These are phyloP conservation scores for Barnettozyma pratensis DNA, from an alignment of 805 yeast species.

Conservation along the genomic window DNA sequence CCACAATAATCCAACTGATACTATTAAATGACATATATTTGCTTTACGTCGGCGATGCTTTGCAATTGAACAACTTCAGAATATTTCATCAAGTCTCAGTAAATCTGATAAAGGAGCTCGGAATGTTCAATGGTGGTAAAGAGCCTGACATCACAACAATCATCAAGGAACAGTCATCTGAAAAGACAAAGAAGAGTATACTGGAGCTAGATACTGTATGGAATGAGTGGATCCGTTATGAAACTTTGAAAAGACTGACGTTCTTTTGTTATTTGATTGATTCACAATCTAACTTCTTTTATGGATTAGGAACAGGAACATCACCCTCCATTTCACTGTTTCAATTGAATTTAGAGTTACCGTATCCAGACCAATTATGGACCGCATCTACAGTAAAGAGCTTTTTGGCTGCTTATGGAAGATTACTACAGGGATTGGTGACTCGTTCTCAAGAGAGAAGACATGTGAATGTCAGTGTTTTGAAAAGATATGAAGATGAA, in stretches of 20 bases:
- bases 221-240: conserved; percentile 43
- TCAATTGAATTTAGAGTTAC: conserved; percentile 40
- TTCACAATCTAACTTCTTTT: conserved; percentile 34
- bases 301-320: conserved; percentile 20
- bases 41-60: conserved; percentile 22
- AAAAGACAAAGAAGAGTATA: conserved; percentile 4
- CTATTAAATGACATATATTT: conserved; percentile 23
- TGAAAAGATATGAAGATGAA: conserved; percentile 10
- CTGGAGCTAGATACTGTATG: conserved; percentile 23
- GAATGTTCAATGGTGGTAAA: conserved; percentile 5
- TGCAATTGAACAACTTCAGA: conserved; percentile 14
- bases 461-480: neutral
- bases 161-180: neutral
- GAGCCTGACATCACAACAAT: neutral
- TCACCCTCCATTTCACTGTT: conserved; percentile 33
- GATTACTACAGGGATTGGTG: conserved; percentile 26
- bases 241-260: conserved; percentile 37
- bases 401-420: conserved; percentile 15
- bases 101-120: conserved; percentile 18
- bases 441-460: conserved; percentile 1
- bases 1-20: conserved; percentile 23
- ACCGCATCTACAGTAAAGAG: conserved; percentile 23
- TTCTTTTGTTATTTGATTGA: conserved; percentile 39
- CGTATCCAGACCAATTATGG: conserved; percentile 43
- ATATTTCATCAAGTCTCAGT: conserved; percentile 23